A percentile compares a stretch with the other conserved stretches of the same genome.
phyloP scores from a whole-genome alignment of 2,329 filamentous ascomycete genomes.

The Cercospora zeina region DNA sequence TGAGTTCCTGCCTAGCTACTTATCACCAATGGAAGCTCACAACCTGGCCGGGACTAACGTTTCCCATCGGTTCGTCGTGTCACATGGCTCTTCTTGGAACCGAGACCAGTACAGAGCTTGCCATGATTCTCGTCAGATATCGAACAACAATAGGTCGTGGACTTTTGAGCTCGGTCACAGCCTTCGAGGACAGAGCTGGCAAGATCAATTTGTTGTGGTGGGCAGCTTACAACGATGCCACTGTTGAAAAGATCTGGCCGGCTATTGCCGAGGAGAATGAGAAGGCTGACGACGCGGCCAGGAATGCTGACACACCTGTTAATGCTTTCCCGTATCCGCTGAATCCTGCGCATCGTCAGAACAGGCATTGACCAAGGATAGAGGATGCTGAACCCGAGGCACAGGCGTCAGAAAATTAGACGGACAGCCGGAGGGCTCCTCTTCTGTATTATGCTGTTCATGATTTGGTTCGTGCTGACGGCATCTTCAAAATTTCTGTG shows the following conservation, averaged over 20 bases:
- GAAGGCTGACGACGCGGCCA: neutral
- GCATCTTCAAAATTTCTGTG: neutral
- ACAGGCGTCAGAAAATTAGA: neutral
- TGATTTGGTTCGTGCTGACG: neutral
- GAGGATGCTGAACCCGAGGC: neutral
- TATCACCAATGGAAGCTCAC: neutral
- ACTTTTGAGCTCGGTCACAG: neutral
- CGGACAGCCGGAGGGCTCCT: neutral
- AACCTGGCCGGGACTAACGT: constrained; percentile 11
- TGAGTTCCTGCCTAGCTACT: neutral
- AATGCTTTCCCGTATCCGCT: neutral
- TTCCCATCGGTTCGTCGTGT: neutral
- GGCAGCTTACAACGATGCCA: neutral
- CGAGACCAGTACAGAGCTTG: neutral
- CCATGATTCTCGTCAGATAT: neutral
- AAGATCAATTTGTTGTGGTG: constrained; percentile 10
- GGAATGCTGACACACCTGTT: neutral
- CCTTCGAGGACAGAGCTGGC: neutral
- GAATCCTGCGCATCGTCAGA: neutral
- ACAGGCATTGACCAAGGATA: neutral
- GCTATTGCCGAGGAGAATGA: neutral
- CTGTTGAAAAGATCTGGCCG: neutral
- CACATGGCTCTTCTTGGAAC: neutral
- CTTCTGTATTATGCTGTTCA: neutral
- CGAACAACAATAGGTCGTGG: neutral